Percentiles rank a stretch among this genome's conserved stretches.
phyloP scores from a whole-genome alignment of 2,329 filamentous ascomycete genomes.

The Botryotinia globosa region DNA sequence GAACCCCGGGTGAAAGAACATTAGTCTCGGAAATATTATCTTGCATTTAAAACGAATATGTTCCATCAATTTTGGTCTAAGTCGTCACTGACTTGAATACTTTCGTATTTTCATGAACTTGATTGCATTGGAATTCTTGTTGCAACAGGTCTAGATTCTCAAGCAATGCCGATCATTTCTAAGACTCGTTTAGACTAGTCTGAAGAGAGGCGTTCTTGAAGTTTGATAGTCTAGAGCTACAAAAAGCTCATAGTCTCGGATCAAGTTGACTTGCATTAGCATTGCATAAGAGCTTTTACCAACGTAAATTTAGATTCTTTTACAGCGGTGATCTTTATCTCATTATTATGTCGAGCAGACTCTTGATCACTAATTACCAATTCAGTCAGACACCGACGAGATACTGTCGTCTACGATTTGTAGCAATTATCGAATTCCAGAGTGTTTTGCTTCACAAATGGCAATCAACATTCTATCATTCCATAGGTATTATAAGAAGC shows the following conservation, averaged over 20 bases:
- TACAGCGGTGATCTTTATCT: neutral
- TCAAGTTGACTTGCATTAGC: neutral
- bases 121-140: fast-evolving
- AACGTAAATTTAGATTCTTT: neutral
- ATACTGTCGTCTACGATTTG: neutral
- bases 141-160: neutral
- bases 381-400: neutral
- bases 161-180: neutral
- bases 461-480: neutral
- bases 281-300: neutral
- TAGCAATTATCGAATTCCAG: neutral
- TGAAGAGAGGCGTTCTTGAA: neutral
- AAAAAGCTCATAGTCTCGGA: neutral
- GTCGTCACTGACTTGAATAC: neutral
- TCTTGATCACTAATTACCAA: too few relatives aligned
- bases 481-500: neutral
- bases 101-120: neutral
- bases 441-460: neutral
- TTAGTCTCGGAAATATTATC: too few relatives aligned
- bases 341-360: neutral
- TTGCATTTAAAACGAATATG: neutral
- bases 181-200: neutral
- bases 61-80: neutral
- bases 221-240: neutral
- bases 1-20: too few relatives aligned